phyloP scores from a whole-genome alignment of 768 basidiomycete species.

The Coprinopsis cinerea region DNA sequence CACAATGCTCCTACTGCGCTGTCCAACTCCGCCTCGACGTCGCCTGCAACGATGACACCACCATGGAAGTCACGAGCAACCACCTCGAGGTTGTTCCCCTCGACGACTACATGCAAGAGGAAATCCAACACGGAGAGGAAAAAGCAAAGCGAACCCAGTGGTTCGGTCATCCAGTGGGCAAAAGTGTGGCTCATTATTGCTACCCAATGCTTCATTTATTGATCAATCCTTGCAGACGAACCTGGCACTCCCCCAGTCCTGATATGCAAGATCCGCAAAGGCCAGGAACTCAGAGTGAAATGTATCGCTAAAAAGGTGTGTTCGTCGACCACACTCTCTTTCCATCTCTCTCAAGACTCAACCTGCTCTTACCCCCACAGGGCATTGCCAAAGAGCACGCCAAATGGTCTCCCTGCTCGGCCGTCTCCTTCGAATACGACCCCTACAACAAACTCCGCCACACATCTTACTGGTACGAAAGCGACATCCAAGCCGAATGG shows the following conservation, averaged over 20 bases:
- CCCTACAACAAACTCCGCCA: conserved; percentile 96
- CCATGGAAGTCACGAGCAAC: conserved; percentile 83
- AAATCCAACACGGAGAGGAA: conserved; percentile 56
- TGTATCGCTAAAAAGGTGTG: conserved; percentile 97
- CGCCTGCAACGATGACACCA: conserved; percentile 61
- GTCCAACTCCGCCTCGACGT: conserved; percentile 78
- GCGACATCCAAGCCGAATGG: conserved; percentile 81
- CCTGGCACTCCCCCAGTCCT: conserved; percentile 62
- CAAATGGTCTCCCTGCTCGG: conserved; percentile 97
- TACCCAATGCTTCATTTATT: too few species aligned
- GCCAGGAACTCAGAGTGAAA: conserved; percentile 79
- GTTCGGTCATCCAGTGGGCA: conserved; percentile 83
- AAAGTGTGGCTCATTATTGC: conserved; percentile 39
- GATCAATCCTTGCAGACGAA: too few species aligned
- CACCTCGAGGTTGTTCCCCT: conserved; percentile 62
- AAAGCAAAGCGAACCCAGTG: conserved; percentile 63
- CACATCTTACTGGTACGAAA: conserved; percentile 93
- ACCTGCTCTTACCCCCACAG: conserved; percentile 32
- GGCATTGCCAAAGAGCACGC: conserved; percentile 98
- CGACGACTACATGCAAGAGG: conserved; percentile 24
- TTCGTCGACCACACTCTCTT: conserved; percentile 26
- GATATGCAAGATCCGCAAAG: conserved; percentile 88
- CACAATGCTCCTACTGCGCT: conserved; percentile 82
- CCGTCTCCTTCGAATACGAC: conserved; percentile 96
- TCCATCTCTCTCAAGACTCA: background rate